phyloP scores from a whole-genome alignment of 1,284 basidiomycete genomes.

The Apiotrichum siamense region DNA sequence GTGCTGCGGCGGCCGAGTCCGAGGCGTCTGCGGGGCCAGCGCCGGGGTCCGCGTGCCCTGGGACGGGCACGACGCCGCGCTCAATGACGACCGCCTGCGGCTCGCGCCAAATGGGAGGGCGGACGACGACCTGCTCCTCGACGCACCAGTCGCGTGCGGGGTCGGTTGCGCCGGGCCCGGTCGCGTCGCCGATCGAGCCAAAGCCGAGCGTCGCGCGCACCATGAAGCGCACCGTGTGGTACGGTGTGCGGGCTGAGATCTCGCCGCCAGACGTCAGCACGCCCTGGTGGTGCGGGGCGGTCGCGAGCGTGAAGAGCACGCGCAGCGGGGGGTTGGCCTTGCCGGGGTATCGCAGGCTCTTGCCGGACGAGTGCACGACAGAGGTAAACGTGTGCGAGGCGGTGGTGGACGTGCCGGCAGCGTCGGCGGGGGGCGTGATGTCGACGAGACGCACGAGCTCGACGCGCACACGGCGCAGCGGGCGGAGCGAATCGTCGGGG shows the following conservation, averaged over 20 bases:
- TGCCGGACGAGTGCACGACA: constrained; percentile 37
- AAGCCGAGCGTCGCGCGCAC: constrained; percentile 40
- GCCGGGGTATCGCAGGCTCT: constrained; percentile 44
- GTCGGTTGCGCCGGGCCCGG: constrained; percentile 6
- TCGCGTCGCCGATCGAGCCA: constrained; percentile 20
- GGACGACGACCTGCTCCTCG: constrained; percentile 27
- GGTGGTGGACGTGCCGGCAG: constrained; percentile 8
- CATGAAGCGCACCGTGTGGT: constrained; percentile 37
- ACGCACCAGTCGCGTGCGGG: constrained; percentile 25
- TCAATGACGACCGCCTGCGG: constrained; percentile 30
- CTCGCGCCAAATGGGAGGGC: constrained; percentile 35
- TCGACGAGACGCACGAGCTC: constrained; percentile 36
- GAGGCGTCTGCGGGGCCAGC: not conserved
- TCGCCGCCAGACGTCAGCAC: constrained; percentile 35
- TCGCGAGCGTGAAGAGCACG: constrained; percentile 43
- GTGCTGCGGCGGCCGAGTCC: constrained; percentile 25
- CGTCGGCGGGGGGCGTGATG: not conserved
- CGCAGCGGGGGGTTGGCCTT: constrained; percentile 34
- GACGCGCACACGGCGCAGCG: constrained; percentile 37
- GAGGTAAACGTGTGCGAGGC: constrained; percentile 5
- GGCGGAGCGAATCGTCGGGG: constrained; percentile 29
- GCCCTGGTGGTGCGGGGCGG: constrained; percentile 22
- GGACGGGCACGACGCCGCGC: constrained; percentile 20
- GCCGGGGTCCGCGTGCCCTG: constrained; percentile 2
- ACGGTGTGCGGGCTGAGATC: constrained; percentile 30